phyloP scores from a whole-genome alignment of 129 eudicot genomes.

The Tanacetum coccineum region DNA sequence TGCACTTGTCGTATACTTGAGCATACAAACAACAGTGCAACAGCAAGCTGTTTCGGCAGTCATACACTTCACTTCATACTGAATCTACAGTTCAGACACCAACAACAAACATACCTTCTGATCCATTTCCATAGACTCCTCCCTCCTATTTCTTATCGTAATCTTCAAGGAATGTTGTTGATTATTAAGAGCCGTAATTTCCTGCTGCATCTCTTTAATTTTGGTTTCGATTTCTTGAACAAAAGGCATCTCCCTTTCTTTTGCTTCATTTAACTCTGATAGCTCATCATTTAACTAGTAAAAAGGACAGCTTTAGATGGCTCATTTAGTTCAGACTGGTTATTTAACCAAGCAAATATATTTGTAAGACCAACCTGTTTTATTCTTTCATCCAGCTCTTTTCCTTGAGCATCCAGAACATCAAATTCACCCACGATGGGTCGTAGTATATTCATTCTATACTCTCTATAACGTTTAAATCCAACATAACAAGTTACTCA shows the following conservation, averaged over 20 bases:
- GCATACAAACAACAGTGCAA: conserved; percentile 6
- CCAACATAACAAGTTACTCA: background rate
- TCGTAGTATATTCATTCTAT: conserved; percentile 40
- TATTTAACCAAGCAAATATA: conserved; percentile 5
- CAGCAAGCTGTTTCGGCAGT: background rate
- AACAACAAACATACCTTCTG: conserved; percentile 49
- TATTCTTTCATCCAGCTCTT: conserved; percentile 43
- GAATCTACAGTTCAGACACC: background rate
- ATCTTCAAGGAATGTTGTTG: conserved; percentile 64
- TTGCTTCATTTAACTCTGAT: conserved; percentile 49
- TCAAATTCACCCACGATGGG: conserved; percentile 51
- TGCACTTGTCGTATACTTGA: background rate
- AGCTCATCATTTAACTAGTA: conserved; percentile 58
- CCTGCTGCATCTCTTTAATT: conserved; percentile 61
- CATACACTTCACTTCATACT: background rate
- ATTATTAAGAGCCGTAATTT: conserved; percentile 57
- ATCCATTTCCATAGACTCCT: conserved; percentile 60
- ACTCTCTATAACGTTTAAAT: conserved; percentile 34
- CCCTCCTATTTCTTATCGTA: conserved; percentile 55
- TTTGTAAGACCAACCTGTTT: conserved; percentile 42
- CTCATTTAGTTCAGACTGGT: background rate
- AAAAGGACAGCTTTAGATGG: background rate
- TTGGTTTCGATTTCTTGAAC: conserved; percentile 64
- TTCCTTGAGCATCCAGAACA: conserved; percentile 44
- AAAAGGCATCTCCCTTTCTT: conserved; percentile 70